Evolutionary conservation across 2,329 filamentous ascomycete genomes (phyloP), one percentile per base, ranked within the genome.

Genomic region (Lachnellula subtilissima): DNA sequence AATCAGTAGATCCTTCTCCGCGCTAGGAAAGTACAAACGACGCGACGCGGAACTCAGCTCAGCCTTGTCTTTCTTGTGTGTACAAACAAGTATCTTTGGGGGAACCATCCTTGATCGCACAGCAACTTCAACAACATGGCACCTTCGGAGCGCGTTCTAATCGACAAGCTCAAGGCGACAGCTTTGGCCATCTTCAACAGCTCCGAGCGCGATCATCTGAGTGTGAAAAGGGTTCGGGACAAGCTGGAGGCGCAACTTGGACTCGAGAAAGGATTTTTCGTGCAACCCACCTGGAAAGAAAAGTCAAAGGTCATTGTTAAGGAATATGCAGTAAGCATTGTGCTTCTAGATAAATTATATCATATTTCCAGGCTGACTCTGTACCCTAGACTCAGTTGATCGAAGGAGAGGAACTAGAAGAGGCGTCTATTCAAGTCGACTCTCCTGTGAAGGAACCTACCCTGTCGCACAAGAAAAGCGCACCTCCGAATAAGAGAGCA

Each of bases 271-370:
- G 78, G 75, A 0, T 83, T 83, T 58, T 78, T 85, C 54, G 70
- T 73, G 15, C 60, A 65, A 3, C 69, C 61, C 0, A 70, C 77
- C 19, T 85, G 83, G 83, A 84, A 85, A 65, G 66, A 70, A 5
- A 77, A 73, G 61, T 85, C 81, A 68, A 85, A 84, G 64, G 65
- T 69, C 1, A 64, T 84, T 15, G 82, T 85, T 60, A 77, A 77
- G 50, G 71, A 73, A 17, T 71, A 74, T 50, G 75, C 79, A 19
- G 83, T 85, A 73, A 60, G 78, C 46, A 11, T 7, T 9, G 9
- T n/a, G n/a, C 17, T 46, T 22, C 42, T 45, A 7, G 5, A 49
- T 37, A 23, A 8, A 12, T 35, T n/a, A 17, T 22, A 23, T 39
- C 19, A 19, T 37, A 11, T 47, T 47, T 42, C 19, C 39, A 17